phyloP scores from a whole-genome alignment of 1,284 basidiomycete species.

The Cronartium quercuum region DNA sequence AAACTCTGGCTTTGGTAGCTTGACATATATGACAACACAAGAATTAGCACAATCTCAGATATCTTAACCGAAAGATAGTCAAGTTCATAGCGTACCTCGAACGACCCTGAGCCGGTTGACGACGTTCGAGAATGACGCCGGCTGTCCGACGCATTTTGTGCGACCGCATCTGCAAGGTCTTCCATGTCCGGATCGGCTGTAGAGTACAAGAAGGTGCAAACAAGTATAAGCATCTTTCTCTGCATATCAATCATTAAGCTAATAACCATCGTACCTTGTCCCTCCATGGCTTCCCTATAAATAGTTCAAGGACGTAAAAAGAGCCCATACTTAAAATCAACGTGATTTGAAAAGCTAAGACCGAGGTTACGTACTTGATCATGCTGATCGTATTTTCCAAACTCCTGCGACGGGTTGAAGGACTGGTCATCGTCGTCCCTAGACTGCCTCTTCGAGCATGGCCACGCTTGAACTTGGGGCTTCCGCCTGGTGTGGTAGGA shows the following conservation, averaged over 20 bases:
- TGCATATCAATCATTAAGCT: too few relatives aligned
- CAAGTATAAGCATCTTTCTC: too few relatives aligned
- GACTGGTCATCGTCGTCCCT: slow-evolving; percentile 93
- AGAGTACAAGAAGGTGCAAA: too few relatives aligned
- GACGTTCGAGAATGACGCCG: slow-evolving; percentile 33
- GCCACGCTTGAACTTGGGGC: slow-evolving; percentile 59
- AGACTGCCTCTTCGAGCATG: slow-evolving; percentile 81
- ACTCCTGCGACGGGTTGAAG: slow-evolving; percentile 82
- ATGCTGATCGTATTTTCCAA: slow-evolving; percentile 93
- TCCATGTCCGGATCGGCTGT: slow-evolving; percentile 36
- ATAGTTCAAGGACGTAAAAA: too few relatives aligned
- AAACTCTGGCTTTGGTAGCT: too few relatives aligned
- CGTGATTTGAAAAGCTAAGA: too few relatives aligned
- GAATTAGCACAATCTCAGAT: too few relatives aligned
- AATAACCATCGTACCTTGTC: slow-evolving; percentile 21
- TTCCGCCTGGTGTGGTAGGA: slow-evolving; percentile 30
- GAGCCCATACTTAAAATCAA: too few relatives aligned
- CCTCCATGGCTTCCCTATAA: slow-evolving; percentile 36
- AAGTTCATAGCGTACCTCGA: too few relatives aligned
- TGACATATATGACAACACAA: too few relatives aligned
- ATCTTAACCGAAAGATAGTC: too few relatives aligned
- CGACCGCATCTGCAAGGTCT: slow-evolving; percentile 34
- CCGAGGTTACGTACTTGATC: slow-evolving; percentile 58
- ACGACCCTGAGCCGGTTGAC: slow-evolving; percentile 1
- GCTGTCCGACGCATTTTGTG: slow-evolving; percentile 23